Evolutionary conservation across 176 grass and related monocot species (phyloP), one percentile per base, ranked within the genome.

Genomic region (Ampelocalamus luodianensis): DNA sequence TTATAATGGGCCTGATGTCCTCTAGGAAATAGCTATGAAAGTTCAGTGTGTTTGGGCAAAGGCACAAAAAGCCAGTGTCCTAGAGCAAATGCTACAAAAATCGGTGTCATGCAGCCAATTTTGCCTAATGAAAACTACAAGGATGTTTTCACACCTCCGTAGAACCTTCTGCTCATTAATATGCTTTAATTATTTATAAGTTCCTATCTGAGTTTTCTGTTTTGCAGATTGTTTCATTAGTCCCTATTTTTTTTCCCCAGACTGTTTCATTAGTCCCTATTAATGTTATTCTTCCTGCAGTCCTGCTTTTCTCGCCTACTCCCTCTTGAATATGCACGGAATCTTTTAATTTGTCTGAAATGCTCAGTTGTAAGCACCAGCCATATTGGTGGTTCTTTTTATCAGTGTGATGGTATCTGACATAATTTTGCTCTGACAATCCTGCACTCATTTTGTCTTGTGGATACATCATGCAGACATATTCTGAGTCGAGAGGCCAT

Each of bases 401-500:
- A 29, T 42, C 9, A 32, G 12, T 68, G 54, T 39, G 4, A 23
- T 51, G 16, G 7, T 51, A 71, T 50, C 12, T 68, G 46, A 59
- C 48, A 68, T 87, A 73, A 46, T 17, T 2, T 65, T 83, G 10
- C 27, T 59, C 40, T 78, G 10, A 77, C 1, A 56, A 22, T 1
- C 13, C 42, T n/a, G 8, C 37, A 27, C 43, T 88, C 2, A 46
- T 72, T 91, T 34, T 77, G 4, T 88, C 26, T 72, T 87, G 11
- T 22, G 23, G 12, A 62, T 63, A 44, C 55, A 27, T 22, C 46
- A 78, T 51, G 50, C 89, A 98, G 96, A 96, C 91, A 65, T 98
- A 92, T 82, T 76, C 91, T 20, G 96, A 98, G 82, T 86, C 88
- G 61, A 93, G 90, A 85, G 96, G 93, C 58, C 96, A 98, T 45